phyloP scores from a whole-genome alignment of 306 rosid species.

The Cicer arietinum region DNA sequence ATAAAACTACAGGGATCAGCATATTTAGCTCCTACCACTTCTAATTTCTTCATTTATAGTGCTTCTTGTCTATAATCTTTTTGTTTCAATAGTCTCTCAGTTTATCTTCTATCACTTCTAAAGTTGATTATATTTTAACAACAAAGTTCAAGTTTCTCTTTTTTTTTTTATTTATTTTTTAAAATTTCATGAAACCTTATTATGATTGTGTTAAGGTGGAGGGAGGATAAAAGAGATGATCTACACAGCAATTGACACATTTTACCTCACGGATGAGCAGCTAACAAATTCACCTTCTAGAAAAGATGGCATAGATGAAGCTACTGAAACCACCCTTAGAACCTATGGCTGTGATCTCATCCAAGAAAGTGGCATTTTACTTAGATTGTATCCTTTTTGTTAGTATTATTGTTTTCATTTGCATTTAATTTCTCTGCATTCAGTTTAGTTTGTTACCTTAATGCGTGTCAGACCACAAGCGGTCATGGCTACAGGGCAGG shows the following conservation, averaged over 20 bases:
- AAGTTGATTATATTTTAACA: too few species aligned
- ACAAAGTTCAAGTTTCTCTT: too few species aligned
- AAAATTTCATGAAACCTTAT: background rate
- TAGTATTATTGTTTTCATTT: slow-evolving; percentile 1
- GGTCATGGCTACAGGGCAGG: slow-evolving; percentile 98
- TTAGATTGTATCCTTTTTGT: slow-evolving; percentile 64
- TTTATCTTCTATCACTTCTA: too few species aligned
- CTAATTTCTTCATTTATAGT: too few species aligned
- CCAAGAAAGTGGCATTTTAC: slow-evolving; percentile 95
- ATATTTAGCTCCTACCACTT: too few species aligned
- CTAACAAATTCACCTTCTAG: slow-evolving; percentile 71
- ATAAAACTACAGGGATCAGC: too few species aligned
- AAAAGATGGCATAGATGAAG: slow-evolving; percentile 79
- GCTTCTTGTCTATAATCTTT: too few species aligned
- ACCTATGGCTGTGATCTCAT: slow-evolving; percentile 91
- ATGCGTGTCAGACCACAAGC: slow-evolving; percentile 80
- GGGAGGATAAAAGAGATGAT: slow-evolving; percentile 59
- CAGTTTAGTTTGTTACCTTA: slow-evolving; percentile 42
- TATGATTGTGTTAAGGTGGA: slow-evolving; percentile 17
- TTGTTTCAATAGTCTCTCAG: too few species aligned
- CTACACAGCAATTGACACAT: slow-evolving; percentile 87
- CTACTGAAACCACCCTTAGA: slow-evolving; percentile 77
- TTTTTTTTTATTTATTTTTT: background rate
- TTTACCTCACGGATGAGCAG: slow-evolving; percentile 80
- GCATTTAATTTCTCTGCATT: background rate